Evolutionary conservation across 2,329 filamentous ascomycete genomes (phyloP).

Genomic region (Venturia pyrina): DNA sequence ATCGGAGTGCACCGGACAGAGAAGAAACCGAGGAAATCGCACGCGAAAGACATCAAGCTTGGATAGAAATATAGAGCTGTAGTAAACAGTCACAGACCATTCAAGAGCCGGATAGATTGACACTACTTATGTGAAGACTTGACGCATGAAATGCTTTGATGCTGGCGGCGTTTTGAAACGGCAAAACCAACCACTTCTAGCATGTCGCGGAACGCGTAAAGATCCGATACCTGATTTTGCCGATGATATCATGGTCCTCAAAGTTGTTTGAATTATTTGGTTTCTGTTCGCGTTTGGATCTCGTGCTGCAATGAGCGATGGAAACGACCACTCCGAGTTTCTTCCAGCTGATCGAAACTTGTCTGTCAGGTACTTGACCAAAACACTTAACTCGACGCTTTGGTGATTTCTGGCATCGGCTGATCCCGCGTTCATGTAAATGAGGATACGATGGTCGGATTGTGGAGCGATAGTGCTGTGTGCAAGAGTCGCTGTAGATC

Average conservation of each 20-base stretch:
- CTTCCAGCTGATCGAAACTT: neutral
- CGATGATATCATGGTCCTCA: neutral
- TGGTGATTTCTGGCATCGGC: neutral
- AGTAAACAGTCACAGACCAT: neutral
- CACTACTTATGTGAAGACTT: neutral
- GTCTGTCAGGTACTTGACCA: neutral
- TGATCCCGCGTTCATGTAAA: neutral
- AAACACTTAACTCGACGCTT: neutral
- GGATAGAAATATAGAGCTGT: neutral
- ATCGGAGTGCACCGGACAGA: neutral
- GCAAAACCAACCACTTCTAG: neutral
- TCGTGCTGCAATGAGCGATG: neutral
- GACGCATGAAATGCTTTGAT: neutral
- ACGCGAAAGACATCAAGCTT: neutral
- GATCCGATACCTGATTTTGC: neutral
- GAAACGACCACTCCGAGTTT: neutral
- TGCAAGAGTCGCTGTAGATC: neutral
- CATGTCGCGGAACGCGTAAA: neutral
- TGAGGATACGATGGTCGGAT: neutral
- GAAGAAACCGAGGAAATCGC: neutral
- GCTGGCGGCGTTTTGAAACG: neutral
- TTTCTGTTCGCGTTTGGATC: neutral
- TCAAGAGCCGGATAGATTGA: neutral
- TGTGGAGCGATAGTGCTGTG: neutral
- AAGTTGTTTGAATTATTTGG: neutral